These are phyloP conservation scores for Corchorus capsularis DNA, from an alignment of 345 rosid species.

Conservation along the genomic window DNA sequence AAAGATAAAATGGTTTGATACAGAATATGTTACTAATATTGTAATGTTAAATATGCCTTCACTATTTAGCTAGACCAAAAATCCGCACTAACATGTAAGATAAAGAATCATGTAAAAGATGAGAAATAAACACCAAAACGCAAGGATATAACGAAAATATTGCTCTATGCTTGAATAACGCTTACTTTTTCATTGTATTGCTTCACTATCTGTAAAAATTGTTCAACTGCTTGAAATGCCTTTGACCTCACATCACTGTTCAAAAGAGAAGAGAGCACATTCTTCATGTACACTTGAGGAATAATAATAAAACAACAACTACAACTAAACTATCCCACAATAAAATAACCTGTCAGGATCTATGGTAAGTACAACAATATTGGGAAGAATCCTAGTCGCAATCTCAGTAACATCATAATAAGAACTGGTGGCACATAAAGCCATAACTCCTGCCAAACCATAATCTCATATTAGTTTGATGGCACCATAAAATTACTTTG, in stretches of 20 bases:
- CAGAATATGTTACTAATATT: not conserved
- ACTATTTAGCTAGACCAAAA: not conserved
- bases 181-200: conserved; percentile 79
- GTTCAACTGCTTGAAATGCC: conserved; percentile 95
- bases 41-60: conserved; percentile 9
- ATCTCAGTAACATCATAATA: conserved; percentile 85
- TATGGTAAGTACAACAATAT: conserved; percentile 79
- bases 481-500: not conserved
- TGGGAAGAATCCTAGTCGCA: conserved; percentile 93
- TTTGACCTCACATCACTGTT: conserved; percentile 91
- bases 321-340: not conserved
- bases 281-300: conserved; percentile 15
- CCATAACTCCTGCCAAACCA: conserved; percentile 77
- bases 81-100: not conserved
- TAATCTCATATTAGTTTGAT: conserved; percentile 15
- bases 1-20: not conserved
- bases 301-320: conserved; percentile 6
- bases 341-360: conserved; percentile 84
- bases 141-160: not conserved
- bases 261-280: conserved; percentile 28
- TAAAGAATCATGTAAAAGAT: not conserved
- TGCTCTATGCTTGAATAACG: not conserved
- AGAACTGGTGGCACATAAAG: conserved; percentile 92
- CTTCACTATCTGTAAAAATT: conserved; percentile 84
- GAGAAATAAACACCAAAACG: conserved; percentile 5